phyloP scores from a whole-genome alignment of 768 basidiomycete species.

The Amanita rubescens region DNA sequence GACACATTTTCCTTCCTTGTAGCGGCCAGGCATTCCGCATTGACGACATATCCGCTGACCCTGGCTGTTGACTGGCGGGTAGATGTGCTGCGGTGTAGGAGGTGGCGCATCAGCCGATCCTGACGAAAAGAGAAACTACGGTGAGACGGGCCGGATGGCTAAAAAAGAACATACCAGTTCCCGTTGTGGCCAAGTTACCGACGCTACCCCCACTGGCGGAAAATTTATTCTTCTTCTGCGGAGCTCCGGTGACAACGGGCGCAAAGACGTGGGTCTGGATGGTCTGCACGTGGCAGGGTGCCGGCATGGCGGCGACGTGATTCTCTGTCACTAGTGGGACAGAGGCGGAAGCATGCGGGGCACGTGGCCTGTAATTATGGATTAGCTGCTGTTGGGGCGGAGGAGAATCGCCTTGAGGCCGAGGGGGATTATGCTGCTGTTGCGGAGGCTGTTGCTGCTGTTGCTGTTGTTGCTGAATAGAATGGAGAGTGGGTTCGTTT shows the following conservation, averaged over 20 bases:
- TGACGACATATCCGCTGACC: constrained; percentile 75
- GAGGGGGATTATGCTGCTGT: not conserved
- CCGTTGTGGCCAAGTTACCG: not conserved
- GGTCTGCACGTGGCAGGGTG: constrained; percentile 23
- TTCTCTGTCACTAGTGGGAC: constrained; percentile 11
- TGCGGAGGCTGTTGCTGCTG: not conserved
- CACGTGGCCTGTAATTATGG: constrained; percentile 7
- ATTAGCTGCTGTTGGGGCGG: constrained; percentile 1
- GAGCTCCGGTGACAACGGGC: constrained; percentile 65
- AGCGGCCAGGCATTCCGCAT: constrained; percentile 65
- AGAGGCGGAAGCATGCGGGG: constrained; percentile 8
- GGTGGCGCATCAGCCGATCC: constrained; percentile 14
- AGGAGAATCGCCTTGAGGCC: constrained; percentile 2
- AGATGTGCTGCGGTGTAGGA: constrained; percentile 24
- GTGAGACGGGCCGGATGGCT: not conserved
- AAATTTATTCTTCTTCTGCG: constrained; percentile 58
- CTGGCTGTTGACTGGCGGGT: constrained; percentile 43
- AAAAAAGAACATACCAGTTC: not conserved
- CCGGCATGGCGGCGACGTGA: constrained; percentile 9
- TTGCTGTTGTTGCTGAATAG: constrained; percentile 2
- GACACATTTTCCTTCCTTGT: constrained; percentile 81
- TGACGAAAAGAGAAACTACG: constrained; percentile 5
- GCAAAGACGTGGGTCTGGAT: constrained; percentile 69
- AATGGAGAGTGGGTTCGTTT: not conserved
- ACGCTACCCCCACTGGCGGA: constrained; percentile 16